Evolutionary conservation across 768 basidiomycete species (phyloP), one percentile per base, ranked within the genome.

Genomic region (Suillus sp.): DNA sequence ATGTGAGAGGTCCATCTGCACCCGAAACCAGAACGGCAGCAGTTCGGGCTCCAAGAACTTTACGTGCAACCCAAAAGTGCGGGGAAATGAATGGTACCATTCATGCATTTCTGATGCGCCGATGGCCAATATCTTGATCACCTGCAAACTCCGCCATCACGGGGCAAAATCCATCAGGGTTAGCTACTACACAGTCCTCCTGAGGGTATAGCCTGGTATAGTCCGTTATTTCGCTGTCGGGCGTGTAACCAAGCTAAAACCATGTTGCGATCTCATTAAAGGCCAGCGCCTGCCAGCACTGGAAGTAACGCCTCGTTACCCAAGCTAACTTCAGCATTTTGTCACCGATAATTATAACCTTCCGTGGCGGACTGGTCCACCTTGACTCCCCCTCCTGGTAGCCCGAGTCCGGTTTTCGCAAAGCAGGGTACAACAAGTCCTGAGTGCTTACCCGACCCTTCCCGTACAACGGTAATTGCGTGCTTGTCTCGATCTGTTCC

Each of bases 351-450:
- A 57, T 27, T 57, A 57, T 57, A 56, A 37, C 22, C 25, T 38
- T 20, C 55, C 37, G 10, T 38, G 22, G 22, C 16, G 16, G 37
- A 40, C 55, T 57, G 27, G 9, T 40, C 56, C 38, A 40, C 38
- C 37, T 40, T 57, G 10, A 40, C 56, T 57, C 38, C 38, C 56
- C 10, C 5, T 38, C 35, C 37, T 20, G 27, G 14, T 55, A 38
- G 55, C 56, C 38, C 56, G 40, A 40, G 56, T 57, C 56, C 56
- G 56, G 13, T 40, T 57, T 57, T 30, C 56, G 56, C 56, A 11
- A 27, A 56, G 16, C 25, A 37, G 22, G 25, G 35, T 56, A 2
- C 38, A n/a, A 4, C n/a, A 22, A n/a, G 43, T 45, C 43, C 20
- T n/a, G 32, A 34, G 51, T 20, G 51, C 51, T 32, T 20, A 32